A percentile compares a stretch with the other conserved stretches of the same genome.
These are phyloP conservation scores for Climacium dendroides DNA, from an alignment of 225 moss, liverwort and hornwort genomes.

Conservation along the genomic window DNA sequence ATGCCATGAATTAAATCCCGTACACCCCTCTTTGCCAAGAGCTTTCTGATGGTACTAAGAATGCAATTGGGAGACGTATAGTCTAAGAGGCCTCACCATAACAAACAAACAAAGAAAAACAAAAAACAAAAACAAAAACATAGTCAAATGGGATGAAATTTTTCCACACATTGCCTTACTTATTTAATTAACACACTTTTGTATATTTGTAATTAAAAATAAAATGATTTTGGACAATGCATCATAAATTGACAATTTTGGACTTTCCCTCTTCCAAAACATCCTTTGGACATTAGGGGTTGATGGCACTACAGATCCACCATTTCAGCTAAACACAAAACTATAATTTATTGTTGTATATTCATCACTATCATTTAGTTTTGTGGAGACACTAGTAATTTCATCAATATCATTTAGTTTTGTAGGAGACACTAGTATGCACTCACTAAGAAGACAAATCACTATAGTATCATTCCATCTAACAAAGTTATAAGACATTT, in stretches of 20 bases:
- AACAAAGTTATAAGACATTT: neutral
- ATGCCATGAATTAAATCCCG: too few relatives aligned
- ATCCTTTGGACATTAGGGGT: rapidly evolving
- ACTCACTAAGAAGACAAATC: neutral
- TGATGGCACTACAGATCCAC: rapidly evolving
- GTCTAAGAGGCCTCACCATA: too few relatives aligned
- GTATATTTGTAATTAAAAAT: neutral
- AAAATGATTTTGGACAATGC: too few relatives aligned
- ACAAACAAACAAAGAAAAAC: too few relatives aligned
- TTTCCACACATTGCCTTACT: neutral
- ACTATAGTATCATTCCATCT: neutral
- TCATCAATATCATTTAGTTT: neutral
- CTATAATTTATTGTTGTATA: neutral
- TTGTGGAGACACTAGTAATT: neutral
- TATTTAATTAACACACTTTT: neutral
- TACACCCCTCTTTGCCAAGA: too few relatives aligned
- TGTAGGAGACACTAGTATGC: neutral
- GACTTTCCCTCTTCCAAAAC: neutral
- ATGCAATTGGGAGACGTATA: too few relatives aligned
- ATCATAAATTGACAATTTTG: too few relatives aligned
- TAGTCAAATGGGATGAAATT: neutral
- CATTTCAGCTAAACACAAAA: neutral
- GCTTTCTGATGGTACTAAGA: too few relatives aligned
- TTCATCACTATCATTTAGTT: neutral
- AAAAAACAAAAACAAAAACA: too few relatives aligned